Evolutionary conservation across 305 asterid genomes (phyloP).

Genomic region (Plantago lanceolata): DNA sequence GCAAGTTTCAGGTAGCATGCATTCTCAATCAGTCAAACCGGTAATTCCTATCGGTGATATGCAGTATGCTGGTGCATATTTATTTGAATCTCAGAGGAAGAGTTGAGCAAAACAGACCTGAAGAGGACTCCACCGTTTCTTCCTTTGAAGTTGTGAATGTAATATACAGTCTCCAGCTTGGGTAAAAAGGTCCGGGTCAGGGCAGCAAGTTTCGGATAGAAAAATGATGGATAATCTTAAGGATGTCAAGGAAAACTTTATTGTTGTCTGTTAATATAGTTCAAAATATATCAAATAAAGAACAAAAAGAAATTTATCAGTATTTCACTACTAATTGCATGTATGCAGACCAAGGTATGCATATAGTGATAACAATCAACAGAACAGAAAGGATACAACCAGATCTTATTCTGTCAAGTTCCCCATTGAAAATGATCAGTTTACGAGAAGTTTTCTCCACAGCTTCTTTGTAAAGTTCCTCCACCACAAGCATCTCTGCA

Average conservation of each 20-base stretch:
- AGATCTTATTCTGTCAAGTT: constrained; percentile 89
- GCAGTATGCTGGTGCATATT: constrained; percentile 1
- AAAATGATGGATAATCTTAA: constrained; percentile 80
- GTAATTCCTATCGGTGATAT: too few species aligned
- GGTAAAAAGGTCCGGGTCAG: constrained; percentile 62
- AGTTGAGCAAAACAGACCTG: constrained; percentile 41
- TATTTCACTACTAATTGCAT: neutral
- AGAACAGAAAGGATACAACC: constrained; percentile 77
- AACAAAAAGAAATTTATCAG: too few species aligned
- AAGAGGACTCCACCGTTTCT: constrained; percentile 71
- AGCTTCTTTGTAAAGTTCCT: constrained; percentile 79
- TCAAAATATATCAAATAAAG: too few species aligned
- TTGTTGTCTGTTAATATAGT: too few species aligned
- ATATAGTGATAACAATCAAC: neutral
- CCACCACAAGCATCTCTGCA: constrained; percentile 94
- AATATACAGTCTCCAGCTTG: constrained; percentile 80
- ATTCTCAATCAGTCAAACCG: neutral
- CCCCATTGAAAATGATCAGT: constrained; percentile 80
- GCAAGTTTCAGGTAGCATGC: neutral
- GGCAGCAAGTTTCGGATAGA: constrained; percentile 88
- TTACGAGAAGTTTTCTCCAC: constrained; percentile 55
- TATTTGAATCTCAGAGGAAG: constrained; percentile 7
- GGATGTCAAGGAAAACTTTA: constrained; percentile 28
- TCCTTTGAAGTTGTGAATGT: constrained; percentile 94
- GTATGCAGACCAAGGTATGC: too few species aligned